A percentile compares a stretch with the other conserved stretches of the same genome.
phyloP scores from a whole-genome alignment of 2,329 filamentous ascomycete species.

The Tolypocladium sp. region DNA sequence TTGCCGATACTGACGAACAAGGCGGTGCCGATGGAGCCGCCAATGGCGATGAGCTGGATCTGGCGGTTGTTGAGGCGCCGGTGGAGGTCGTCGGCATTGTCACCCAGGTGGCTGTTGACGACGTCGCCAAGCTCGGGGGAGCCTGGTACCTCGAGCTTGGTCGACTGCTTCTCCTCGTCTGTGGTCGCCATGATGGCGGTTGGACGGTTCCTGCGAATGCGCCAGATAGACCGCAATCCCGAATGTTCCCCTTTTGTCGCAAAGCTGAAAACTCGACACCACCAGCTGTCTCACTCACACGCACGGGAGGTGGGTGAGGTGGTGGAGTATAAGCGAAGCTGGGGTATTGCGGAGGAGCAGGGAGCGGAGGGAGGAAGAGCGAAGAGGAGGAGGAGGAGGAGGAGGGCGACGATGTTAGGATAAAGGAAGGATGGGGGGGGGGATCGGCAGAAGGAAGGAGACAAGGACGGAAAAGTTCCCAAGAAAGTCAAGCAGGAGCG shows the following conservation, averaged over 20 bases:
- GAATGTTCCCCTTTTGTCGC: background rate
- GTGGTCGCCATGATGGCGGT: slow-evolving; percentile 9
- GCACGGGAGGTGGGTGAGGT: background rate
- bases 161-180: slow-evolving; percentile 18
- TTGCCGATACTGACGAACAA: slow-evolving; percentile 54
- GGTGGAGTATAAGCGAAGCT: background rate
- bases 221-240: background rate
- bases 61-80: slow-evolving; percentile 44
- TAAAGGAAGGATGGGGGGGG: background rate
- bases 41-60: slow-evolving; percentile 50
- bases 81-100: slow-evolving; percentile 29
- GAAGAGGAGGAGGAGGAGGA: background rate
- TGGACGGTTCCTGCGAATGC: background rate
- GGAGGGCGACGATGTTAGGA: background rate
- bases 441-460: background rate
- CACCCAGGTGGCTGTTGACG: slow-evolving; percentile 11
- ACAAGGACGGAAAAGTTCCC: background rate
- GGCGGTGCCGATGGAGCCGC: slow-evolving; percentile 48
- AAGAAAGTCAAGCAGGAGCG: background rate
- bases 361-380: background rate
- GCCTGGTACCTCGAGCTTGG: slow-evolving; percentile 12
- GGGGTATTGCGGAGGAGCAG: background rate
- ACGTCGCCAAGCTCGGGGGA: slow-evolving; percentile 16
- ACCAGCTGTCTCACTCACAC: background rate
- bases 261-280: background rate